Evolutionary conservation across 176 grass and related monocot genomes (phyloP).

Genomic region (Triticum dicoccoides): DNA sequence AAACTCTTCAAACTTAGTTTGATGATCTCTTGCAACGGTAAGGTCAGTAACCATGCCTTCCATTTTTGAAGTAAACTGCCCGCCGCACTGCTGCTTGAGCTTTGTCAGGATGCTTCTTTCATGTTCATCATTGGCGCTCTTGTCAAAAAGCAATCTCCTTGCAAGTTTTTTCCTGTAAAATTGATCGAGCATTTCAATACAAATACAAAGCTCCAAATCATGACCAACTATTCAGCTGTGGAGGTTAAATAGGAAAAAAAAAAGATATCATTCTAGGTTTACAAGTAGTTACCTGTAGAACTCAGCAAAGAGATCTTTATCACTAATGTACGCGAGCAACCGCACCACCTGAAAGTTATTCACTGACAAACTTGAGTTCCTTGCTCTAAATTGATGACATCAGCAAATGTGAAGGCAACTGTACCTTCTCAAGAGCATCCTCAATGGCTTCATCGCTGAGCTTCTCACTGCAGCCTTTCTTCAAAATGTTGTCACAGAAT

Average conservation of each 20-base stretch:
- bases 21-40: slow-evolving; percentile 76
- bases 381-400: neutral
- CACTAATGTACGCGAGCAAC: slow-evolving; percentile 86
- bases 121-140: slow-evolving; percentile 98
- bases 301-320: slow-evolving; percentile 96
- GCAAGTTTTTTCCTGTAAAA: slow-evolving; percentile 94
- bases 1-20: slow-evolving; percentile 84
- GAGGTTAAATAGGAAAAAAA: neutral
- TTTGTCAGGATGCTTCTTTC: slow-evolving; percentile 98
- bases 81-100: slow-evolving; percentile 96
- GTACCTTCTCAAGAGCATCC: slow-evolving; percentile 97
- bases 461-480: slow-evolving; percentile 96
- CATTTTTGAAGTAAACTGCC: slow-evolving; percentile 99
- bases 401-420: neutral
- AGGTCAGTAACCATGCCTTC: slow-evolving; percentile 99
- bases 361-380: neutral
- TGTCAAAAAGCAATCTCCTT: slow-evolving; percentile 94
- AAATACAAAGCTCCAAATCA: slow-evolving; percentile 17
- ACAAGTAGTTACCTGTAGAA: slow-evolving; percentile 71
- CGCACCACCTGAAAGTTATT: slow-evolving; percentile 71
- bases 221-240: neutral
- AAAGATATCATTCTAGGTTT: neutral
- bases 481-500: slow-evolving; percentile 97
- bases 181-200: slow-evolving; percentile 16
- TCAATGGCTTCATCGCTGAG: slow-evolving; percentile 99